Conservation (phyloP, 257 asterid species). For the Solanum paucissectum region DNA sequence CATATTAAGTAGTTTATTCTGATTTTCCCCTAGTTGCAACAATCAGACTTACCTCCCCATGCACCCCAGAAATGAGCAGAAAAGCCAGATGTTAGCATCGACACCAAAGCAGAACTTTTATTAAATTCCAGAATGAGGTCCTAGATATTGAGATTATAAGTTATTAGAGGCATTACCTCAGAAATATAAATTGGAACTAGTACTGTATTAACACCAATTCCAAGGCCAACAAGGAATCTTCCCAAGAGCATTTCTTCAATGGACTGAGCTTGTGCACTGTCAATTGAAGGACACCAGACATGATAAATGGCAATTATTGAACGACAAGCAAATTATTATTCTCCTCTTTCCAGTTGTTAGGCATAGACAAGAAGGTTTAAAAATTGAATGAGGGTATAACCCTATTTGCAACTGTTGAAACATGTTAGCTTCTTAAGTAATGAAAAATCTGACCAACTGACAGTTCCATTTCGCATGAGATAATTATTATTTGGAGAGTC, state of each 20-base stretch:
- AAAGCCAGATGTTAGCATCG: neutral
- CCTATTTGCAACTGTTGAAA: neutral
- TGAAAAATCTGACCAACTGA: neutral
- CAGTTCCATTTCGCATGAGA: neutral
- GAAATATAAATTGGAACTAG: conserved; percentile 82
- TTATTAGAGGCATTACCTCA: conserved; percentile 44
- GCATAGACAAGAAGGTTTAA: neutral
- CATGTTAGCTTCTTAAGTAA: neutral
- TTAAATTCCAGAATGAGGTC: neutral
- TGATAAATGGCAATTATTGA: neutral
- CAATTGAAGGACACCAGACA: conserved; percentile 6
- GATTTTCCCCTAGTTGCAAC: neutral
- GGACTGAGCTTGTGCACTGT: conserved; percentile 89
- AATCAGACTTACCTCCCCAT: neutral
- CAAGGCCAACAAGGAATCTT: conserved; percentile 82
- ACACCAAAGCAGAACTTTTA: neutral
- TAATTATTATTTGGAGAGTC: neutral
- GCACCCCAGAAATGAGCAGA: neutral
- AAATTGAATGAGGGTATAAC: neutral
- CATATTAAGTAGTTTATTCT: neutral
- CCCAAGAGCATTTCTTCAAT: conserved; percentile 67
- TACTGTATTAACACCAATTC: conserved; percentile 85
- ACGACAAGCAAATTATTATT: neutral
- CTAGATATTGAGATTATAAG: neutral
- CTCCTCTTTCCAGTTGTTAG: neutral